These are phyloP conservation scores for Aureobasidium sp. DNA, from an alignment of 2,329 filamentous ascomycete species.

Conservation along the genomic window DNA sequence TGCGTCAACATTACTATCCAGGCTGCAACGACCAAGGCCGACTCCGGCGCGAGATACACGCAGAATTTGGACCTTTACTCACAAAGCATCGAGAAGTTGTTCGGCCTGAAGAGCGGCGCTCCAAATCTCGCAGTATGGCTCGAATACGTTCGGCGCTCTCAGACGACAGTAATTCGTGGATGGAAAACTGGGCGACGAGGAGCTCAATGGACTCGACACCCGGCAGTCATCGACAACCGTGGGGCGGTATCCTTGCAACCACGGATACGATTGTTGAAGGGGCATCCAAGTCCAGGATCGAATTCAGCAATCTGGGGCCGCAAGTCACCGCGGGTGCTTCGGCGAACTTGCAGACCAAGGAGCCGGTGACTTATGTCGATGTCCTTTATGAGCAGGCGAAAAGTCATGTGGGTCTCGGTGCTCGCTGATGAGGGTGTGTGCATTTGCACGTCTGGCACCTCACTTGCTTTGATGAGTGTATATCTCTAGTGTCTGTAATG, in stretches of 20 bases:
- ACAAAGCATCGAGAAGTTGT: constrained; percentile 22
- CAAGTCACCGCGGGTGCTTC: constrained; percentile 19
- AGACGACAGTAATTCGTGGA: constrained; percentile 19
- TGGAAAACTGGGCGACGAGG: constrained; percentile 17
- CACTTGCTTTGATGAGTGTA: not conserved
- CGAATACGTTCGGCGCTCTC: constrained; percentile 10
- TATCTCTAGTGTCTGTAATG: no score
- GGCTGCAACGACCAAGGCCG: constrained; percentile 41
- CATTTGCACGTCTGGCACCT: not conserved
- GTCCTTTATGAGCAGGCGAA: constrained; percentile 23
- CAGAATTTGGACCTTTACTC: constrained; percentile 39
- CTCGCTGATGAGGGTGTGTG: not conserved
- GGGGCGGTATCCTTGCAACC: constrained; percentile 32
- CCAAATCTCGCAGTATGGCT: constrained; percentile 9
- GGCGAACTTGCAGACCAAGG: constrained; percentile 29
- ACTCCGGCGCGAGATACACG: constrained; percentile 39
- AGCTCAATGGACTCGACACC: not conserved
- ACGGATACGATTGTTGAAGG: constrained; percentile 29
- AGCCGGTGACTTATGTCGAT: constrained; percentile 38
- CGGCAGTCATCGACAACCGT: constrained; percentile 23
- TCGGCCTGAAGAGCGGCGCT: constrained; percentile 8
- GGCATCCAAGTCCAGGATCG: constrained; percentile 24
- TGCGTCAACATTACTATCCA: constrained; percentile 37
- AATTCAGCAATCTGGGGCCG: constrained; percentile 22
- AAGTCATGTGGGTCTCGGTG: not conserved